Evolutionary conservation across 2,329 filamentous ascomycete genomes (phyloP), one percentile per base, ranked within the genome.

Genomic region (Ophiocordyceps australis): DNA sequence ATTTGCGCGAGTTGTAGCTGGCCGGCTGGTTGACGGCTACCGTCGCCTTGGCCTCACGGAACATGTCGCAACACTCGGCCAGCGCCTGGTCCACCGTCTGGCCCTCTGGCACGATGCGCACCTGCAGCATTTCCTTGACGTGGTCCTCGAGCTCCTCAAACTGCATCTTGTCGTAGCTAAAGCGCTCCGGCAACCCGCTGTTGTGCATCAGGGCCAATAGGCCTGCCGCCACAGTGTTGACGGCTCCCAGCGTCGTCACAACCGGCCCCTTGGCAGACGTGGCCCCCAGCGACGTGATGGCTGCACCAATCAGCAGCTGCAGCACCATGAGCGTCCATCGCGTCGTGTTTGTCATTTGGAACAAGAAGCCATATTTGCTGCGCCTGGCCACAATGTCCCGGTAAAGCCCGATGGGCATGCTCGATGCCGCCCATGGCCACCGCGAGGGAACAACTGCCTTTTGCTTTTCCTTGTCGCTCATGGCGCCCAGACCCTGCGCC

Each of bases 191-290:
- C 12, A 66, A 38, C 2, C 62, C 62, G 30, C 58, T 64, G 37
- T 65, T 65, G 41, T 65, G 59, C 30, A 66, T 35, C 11, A 65
- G 44, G 3, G 59, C 62, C 5, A 66, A 46, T 6, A 65, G 36
- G 2, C 62, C 62, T 7, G 62, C 57, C 21, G 55, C 47, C 28
- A 61, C 40, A 1, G 62, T 66, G 38, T 64, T 65, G 30, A 52
- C 35, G 5, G 57, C 59, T 2, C 57, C 61, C 7, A 65, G 50
- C n/a, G 55, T 31, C 3, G 61, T 64, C 28, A 65, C 60, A 11
- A 49, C 40, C 2, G 45, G 52, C 9, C 53, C 52, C 9, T 41
- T 30, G 14, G 37, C 30, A 7, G 52, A 45, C 26, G 56, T 37
- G 6, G 59, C 54, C 5, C 60, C 60, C 9, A 65, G 50, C 5